These are phyloP conservation scores for Mycena polygramma DNA, from an alignment of 768 basidiomycete genomes.

Conservation along the genomic window DNA sequence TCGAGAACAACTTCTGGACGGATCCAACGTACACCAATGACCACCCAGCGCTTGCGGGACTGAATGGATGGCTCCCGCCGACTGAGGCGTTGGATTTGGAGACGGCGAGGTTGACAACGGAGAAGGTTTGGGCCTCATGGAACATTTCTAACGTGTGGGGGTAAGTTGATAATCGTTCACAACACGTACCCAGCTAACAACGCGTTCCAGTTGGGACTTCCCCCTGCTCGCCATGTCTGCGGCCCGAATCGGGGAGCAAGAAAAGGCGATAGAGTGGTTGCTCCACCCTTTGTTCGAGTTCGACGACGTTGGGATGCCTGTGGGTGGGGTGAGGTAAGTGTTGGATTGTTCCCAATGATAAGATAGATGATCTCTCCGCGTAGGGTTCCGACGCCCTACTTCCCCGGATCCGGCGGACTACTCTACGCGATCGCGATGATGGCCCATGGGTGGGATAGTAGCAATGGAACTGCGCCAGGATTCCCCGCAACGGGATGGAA, in stretches of 20 bases:
- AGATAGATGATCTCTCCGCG: background rate
- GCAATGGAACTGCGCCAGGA: slow-evolving; percentile 51
- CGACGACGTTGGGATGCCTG: slow-evolving; percentile 73
- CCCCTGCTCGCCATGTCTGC: slow-evolving; percentile 75
- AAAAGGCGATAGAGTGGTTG: slow-evolving; percentile 67
- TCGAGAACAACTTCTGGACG: slow-evolving; percentile 65
- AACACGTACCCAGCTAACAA: background rate
- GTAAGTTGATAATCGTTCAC: slow-evolving; percentile 40
- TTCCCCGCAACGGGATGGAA: slow-evolving; percentile 57
- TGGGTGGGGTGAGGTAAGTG: slow-evolving; percentile 58
- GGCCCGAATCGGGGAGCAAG: slow-evolving; percentile 62
- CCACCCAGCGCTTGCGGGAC: slow-evolving; percentile 68
- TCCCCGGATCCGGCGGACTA: slow-evolving; percentile 68
- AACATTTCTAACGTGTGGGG: slow-evolving; percentile 69
- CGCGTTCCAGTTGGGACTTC: slow-evolving; percentile 66
- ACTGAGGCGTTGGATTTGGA: slow-evolving; percentile 60
- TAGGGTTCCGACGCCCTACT: slow-evolving; percentile 69
- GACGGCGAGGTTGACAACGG: slow-evolving; percentile 62
- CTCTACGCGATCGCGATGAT: slow-evolving; percentile 69
- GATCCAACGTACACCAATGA: slow-evolving; percentile 65
- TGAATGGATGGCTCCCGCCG: slow-evolving; percentile 70
- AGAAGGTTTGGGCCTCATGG: slow-evolving; percentile 68
- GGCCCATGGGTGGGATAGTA: slow-evolving; percentile 70
- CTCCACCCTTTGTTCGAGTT: slow-evolving; percentile 68
- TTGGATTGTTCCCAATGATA: no score